These are phyloP conservation scores for Teratosphaeria pseudoeucalypti DNA, from an alignment of 2,329 filamentous ascomycete genomes.

Conservation along the genomic window DNA sequence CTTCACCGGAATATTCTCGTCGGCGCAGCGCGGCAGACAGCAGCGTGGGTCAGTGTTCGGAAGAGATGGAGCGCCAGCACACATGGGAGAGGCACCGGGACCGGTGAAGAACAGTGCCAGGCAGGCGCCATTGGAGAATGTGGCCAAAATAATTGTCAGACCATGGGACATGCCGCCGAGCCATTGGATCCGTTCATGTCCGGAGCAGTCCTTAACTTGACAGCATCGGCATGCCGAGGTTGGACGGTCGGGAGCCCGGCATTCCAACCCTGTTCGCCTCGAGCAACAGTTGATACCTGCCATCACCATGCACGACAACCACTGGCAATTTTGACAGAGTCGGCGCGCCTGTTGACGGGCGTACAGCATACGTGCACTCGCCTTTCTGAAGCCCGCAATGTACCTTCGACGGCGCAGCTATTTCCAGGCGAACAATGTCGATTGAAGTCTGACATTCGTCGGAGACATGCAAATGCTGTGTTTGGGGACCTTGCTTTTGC, in stretches of 20 bases:
- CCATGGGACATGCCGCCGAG: no score
- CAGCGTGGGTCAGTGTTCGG: neutral
- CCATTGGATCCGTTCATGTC: neutral
- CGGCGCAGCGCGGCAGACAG: neutral
- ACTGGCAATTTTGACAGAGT: neutral
- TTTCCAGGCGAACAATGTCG: neutral
- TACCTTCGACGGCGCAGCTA: neutral
- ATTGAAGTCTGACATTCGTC: neutral
- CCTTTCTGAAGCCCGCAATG: neutral
- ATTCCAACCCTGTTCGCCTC: no score
- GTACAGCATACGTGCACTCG: neutral
- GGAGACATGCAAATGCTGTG: neutral
- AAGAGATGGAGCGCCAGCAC: neutral
- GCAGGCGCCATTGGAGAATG: neutral
- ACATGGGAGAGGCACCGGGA: neutral
- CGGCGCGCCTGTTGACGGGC: neutral
- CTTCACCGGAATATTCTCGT: neutral
- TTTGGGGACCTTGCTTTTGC: neutral
- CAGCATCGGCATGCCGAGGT: no score
- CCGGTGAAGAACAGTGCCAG: neutral
- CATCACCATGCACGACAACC: no score
- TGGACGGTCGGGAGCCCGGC: no score
- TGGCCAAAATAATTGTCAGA: neutral
- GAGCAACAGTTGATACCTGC: no score
- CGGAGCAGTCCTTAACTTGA: neutral